Conservation (phyloP, 257 asterid species). For the Solanum lycopersicoides region DNA sequence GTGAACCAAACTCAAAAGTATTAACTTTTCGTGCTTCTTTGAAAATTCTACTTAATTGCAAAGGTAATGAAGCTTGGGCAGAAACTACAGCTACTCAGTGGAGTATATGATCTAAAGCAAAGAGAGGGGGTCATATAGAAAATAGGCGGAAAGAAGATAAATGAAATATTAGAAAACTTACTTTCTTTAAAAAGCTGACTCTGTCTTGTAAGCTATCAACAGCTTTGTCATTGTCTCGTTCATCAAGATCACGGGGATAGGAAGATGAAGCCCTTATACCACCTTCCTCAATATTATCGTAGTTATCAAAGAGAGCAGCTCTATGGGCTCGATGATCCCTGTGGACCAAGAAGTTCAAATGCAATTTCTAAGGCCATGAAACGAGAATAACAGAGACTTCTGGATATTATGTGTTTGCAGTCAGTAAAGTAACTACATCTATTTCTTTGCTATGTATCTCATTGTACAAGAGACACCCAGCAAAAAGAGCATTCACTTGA, state of each 20-base stretch:
- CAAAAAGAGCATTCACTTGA: background rate
- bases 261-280: constrained; percentile 63
- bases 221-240: constrained; percentile 61
- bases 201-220: constrained; percentile 77
- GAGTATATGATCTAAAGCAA: background rate
- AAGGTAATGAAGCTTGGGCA: background rate
- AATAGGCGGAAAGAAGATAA: background rate
- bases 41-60: background rate
- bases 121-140: background rate
- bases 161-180: constrained; percentile 17
- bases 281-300: constrained; percentile 79
- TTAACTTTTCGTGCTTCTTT: background rate
- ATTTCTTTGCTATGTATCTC: background rate
- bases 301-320: constrained; percentile 62
- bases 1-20: background rate
- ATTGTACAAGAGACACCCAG: background rate
- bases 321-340: constrained; percentile 77
- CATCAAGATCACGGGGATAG: constrained; percentile 51
- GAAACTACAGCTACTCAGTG: background rate
- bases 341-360: constrained; percentile 4
- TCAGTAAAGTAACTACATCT: background rate
- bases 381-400: background rate
- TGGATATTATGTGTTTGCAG: background rate
- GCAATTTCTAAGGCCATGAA: background rate
- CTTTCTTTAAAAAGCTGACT: constrained; percentile 80